Evolutionary conservation across 768 basidiomycete species (phyloP), one percentile per base, ranked within the genome.

Genomic region (Naganishia vaughanmartiniae): DNA sequence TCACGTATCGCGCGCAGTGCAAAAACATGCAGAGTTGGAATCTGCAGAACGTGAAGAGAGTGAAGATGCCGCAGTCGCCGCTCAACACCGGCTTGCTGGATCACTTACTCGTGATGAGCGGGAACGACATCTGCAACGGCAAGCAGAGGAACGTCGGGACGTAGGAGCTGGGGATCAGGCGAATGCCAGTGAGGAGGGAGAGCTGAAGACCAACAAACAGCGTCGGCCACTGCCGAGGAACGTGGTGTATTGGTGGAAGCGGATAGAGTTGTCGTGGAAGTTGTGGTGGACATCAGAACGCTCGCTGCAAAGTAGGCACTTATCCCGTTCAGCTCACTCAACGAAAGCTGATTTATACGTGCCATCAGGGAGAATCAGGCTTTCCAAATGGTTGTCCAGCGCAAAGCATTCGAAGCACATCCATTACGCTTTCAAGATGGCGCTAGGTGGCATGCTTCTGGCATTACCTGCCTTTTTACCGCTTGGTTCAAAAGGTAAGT

Each of bases 391-490:
- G 15, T 26, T 77, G 0, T 75, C 75, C n/a, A 48, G 26, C 11
- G 24, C 73, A 28, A 73, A 73, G 48, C 79, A 78, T 39, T 80
- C 79, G 11, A 70, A 73, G 57, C 79, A 81, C 60, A 74, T 74
- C 10, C 67, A 73, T 21, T 80, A 78, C 51, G 74, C 76, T 14
- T 26, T 80, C 70, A 81, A 81, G 67, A 56, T 79, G 45, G 72
- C 75, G 1, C 30, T 74, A 7, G 81, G 81, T 10, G 75, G 81
- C 1, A 67, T 70, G 21, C 75, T 82, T 0, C 69, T 82, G 0
- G 65, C 80, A 12, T n/a, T 82, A 0, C 80, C 81, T 1, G 80
- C 76, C 0, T 75, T 78, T 12, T 58, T 82, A 4, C 76, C 76
- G 2, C 71, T 74, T 6, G 70, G 70, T 17, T 57, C 63, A 19